Conservation (phyloP, 768 basidiomycete genomes). For the Gyrodon lividus region DNA sequence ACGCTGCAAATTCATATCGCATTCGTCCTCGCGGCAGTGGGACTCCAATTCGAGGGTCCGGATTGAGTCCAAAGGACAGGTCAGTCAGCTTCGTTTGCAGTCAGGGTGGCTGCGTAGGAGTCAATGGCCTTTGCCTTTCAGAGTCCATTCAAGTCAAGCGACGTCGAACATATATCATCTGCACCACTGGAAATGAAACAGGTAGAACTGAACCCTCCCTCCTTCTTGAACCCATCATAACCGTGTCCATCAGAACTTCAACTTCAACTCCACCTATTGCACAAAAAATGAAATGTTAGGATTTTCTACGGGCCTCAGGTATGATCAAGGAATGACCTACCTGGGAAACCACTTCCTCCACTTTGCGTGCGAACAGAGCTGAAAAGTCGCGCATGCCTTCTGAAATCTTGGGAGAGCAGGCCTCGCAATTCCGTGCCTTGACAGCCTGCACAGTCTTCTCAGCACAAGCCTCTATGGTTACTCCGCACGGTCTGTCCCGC, state of each 20-base stretch:
- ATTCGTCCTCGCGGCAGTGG: too few relatives aligned
- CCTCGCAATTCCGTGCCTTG: background rate
- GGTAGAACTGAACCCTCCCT: too few relatives aligned
- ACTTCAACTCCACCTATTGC: conserved; percentile 9
- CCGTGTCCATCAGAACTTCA: conserved; percentile 1
- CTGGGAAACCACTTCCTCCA: conserved; percentile 12
- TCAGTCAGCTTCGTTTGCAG: too few relatives aligned
- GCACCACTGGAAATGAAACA: too few relatives aligned
- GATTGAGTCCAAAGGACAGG: too few relatives aligned
- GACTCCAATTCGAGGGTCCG: too few relatives aligned
- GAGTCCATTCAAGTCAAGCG: too few relatives aligned
- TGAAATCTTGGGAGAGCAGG: background rate
- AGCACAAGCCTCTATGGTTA: conserved; percentile 1
- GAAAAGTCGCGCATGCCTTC: conserved; percentile 18
- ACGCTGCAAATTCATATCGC: too few relatives aligned
- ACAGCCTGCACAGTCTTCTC: background rate
- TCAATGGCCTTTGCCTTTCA: too few relatives aligned
- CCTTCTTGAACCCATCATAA: background rate
- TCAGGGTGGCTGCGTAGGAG: too few relatives aligned
- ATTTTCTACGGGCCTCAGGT: background rate
- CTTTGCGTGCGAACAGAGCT: conserved; percentile 6
- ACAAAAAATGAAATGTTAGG: too few relatives aligned
- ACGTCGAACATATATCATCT: too few relatives aligned
- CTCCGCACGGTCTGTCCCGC: conserved; percentile 19
- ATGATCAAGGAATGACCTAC: conserved; percentile 4